Evolutionary conservation across 1,139 yeast species (phyloP).

Genomic region (Fermentozyma sake): DNA sequence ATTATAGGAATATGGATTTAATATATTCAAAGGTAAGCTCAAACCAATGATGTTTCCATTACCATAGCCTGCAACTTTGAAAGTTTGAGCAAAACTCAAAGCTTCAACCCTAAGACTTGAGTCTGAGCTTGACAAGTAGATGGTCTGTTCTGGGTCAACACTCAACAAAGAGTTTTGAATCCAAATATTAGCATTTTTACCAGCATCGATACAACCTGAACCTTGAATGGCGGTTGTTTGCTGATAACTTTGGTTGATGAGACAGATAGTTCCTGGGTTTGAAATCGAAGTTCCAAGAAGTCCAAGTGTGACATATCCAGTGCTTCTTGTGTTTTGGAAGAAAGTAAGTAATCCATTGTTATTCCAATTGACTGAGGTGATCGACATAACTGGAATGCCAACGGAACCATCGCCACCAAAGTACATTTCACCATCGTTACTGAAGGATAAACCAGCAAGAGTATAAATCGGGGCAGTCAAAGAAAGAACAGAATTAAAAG

Average conservation of each 20-base stretch:
- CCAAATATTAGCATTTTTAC: conserved; percentile 17
- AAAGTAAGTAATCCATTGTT: conserved; percentile 26
- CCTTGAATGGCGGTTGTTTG: conserved; percentile 24
- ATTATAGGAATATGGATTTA: conserved; percentile 8
- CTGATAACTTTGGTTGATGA: conserved; percentile 18
- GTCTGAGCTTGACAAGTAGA: conserved; percentile 16
- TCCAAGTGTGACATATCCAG: conserved; percentile 20
- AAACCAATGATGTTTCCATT: conserved; percentile 25
- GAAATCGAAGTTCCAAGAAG: conserved; percentile 14
- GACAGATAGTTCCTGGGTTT: conserved; percentile 29
- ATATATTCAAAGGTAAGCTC: conserved; percentile 14
- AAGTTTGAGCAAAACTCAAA: conserved; percentile 16
- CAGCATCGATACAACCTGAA: conserved; percentile 25
- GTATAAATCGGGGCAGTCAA: conserved; percentile 15
- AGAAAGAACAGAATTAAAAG: conserved; percentile 11
- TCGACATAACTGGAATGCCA: conserved; percentile 16
- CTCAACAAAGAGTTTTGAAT: conserved; percentile 14
- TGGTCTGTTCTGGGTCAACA: conserved; percentile 16
- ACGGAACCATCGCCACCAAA: conserved; percentile 21
- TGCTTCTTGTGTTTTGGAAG: conserved; percentile 15
- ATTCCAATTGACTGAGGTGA: conserved; percentile 19
- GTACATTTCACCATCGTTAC: conserved; percentile 26
- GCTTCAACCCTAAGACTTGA: conserved; percentile 19
- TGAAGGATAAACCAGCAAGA: conserved; percentile 18
- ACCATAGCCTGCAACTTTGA: conserved; percentile 29